Conservation (phyloP, 805 yeast genomes). For the Ogataea populi-albae region DNA sequence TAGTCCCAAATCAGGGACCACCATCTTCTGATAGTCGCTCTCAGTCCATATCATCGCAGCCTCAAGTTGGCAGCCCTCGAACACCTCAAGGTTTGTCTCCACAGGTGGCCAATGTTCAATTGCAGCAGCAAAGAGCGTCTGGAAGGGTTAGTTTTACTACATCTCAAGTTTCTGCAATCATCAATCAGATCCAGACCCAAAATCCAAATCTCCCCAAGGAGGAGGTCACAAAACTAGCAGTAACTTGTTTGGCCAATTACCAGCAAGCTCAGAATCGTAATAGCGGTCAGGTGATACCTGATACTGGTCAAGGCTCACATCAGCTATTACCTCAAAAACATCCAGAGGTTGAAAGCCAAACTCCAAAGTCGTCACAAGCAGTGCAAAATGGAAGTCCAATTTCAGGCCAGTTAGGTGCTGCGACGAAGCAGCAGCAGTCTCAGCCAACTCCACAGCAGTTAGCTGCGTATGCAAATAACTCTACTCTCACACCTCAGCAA, state of each 20-base stretch:
- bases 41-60: too few species aligned
- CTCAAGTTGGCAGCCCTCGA: conserved; percentile 8
- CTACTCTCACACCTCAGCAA: conserved; percentile 43
- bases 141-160: conserved; percentile 43
- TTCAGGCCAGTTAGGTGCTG: conserved; percentile 18
- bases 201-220: conserved; percentile 61
- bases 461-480: conserved; percentile 30
- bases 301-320: conserved; percentile 7
- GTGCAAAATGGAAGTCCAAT: conserved; percentile 14
- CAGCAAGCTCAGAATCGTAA: conserved; percentile 48
- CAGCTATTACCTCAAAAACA: neutral
- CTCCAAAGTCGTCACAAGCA: conserved; percentile 7
- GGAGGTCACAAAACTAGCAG: conserved; percentile 65
- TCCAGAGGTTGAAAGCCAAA: neutral
- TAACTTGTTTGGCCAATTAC: conserved; percentile 56
- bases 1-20: too few species aligned
- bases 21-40: too few species aligned
- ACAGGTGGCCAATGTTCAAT: conserved; percentile 3
- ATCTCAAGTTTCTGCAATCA: conserved; percentile 63
- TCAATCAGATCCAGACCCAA: conserved; percentile 61
- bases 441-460: conserved; percentile 25
- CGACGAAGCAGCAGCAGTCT: conserved; percentile 9
- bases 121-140: conserved; percentile 15
- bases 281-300: conserved; percentile 14
- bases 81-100: conserved; percentile 12